Percentiles rank a stretch among this genome's conserved stretches.
phyloP scores from a whole-genome alignment of 352 stramenopile genomes.

The Phytophthora brassicae region DNA sequence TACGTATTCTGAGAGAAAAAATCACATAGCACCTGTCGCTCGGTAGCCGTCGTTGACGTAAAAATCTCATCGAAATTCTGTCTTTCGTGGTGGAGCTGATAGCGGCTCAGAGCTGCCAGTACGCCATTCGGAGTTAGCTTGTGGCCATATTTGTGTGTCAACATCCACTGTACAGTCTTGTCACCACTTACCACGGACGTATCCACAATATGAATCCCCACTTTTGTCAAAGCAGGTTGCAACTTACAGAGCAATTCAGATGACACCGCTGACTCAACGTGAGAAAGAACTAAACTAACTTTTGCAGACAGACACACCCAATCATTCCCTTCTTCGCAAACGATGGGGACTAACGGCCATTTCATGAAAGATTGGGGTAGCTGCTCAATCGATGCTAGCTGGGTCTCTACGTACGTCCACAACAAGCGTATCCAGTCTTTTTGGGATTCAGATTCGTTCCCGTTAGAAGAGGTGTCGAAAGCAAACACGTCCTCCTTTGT shows the following conservation, averaged over 20 bases:
- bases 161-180: conserved; percentile 45
- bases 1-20: conserved; percentile 47
- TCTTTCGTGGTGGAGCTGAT: conserved; percentile 32
- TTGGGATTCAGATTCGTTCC: conserved; percentile 13
- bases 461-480: conserved; percentile 16
- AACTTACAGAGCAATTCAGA: conserved; percentile 21
- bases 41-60: conserved; percentile 17
- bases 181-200: conserved; percentile 41
- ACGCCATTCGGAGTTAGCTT: conserved; percentile 51
- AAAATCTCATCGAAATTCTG: conserved; percentile 49
- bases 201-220: conserved; percentile 52
- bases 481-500: conserved; percentile 31
- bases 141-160: conserved; percentile 42
- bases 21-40: conserved; percentile 40
- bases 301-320: conserved; percentile 41
- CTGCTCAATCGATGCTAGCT: conserved; percentile 30
- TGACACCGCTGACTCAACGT: conserved; percentile 15
- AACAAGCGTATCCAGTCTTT: conserved; percentile 50
- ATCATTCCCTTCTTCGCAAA: conserved; percentile 18
- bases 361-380: conserved; percentile 32
- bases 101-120: conserved; percentile 36
- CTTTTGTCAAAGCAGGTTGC: conserved; percentile 34
- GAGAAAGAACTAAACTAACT: conserved; percentile 39
- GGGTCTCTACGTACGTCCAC: conserved; percentile 55
- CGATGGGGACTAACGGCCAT: conserved; percentile 49